Percentiles rank a stretch among this genome's conserved stretches.
Evolutionary conservation across 331 rosid genomes (phyloP).

Genomic region (Acacia concinna): DNA sequence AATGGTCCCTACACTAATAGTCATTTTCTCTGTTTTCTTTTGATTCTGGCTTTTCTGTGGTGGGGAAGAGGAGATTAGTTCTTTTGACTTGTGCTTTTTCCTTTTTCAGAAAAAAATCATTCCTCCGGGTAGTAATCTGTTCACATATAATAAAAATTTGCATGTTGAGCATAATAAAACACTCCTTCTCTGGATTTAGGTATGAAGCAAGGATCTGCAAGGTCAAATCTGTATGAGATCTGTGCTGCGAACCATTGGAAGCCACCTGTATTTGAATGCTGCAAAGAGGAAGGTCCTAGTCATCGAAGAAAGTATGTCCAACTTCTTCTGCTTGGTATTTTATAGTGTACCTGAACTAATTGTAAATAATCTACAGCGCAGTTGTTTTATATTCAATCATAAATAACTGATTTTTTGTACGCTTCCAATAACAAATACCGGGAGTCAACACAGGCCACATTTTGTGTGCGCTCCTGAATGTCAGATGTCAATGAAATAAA

Average conservation of each 20-base stretch:
- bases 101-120: too few relatives aligned
- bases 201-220: conserved; percentile 42
- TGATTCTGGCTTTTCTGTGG: background rate
- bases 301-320: conserved; percentile 53
- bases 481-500: conserved; percentile 3
- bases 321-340: background rate
- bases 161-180: background rate
- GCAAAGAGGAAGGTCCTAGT: conserved; percentile 67
- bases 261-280: conserved; percentile 64
- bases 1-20: too few relatives aligned
- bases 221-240: conserved; percentile 44
- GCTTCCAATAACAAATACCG: background rate
- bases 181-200: conserved; percentile 35
- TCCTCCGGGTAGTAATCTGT: background rate
- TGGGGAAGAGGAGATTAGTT: background rate
- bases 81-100: background rate
- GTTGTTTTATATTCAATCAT: background rate
- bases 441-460: background rate
- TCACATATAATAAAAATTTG: background rate
- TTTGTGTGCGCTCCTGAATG: conserved; percentile 5
- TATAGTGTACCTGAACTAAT: background rate
- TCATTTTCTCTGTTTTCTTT: background rate
- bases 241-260: conserved; percentile 69
- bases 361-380: background rate
- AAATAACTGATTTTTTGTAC: background rate